Percentiles rank a stretch among this genome's conserved stretches.
Conservation (phyloP, 768 basidiomycete genomes). For the Mycena alexandri region DNA sequence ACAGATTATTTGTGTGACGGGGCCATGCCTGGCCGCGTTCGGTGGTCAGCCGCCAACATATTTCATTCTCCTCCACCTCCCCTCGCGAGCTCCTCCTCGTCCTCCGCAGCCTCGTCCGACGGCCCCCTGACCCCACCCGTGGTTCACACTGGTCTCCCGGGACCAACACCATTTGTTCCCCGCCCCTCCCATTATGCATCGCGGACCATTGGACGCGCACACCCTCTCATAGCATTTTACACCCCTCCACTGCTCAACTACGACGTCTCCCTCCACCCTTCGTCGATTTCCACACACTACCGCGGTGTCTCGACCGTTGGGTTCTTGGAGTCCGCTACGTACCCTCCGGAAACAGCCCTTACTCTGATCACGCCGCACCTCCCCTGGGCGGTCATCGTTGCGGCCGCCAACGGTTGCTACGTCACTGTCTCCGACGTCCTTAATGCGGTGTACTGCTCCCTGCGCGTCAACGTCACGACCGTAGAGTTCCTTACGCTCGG, state of each 20-base stretch:
- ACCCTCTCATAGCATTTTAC: conserved; percentile 12
- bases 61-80: conserved; percentile 28
- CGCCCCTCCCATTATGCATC: neutral
- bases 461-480: conserved; percentile 10
- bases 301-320: conserved; percentile 11
- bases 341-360: conserved; percentile 11
- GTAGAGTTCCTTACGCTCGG: conserved; percentile 22
- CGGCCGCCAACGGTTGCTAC: conserved; percentile 4
- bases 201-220: neutral
- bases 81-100: conserved; percentile 5
- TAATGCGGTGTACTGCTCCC: neutral
- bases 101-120: conserved; percentile 7
- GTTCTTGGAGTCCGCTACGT: conserved; percentile 16
- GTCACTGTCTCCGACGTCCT: conserved; percentile 26
- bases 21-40: conserved; percentile 19
- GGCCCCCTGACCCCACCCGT: conserved; percentile 10
- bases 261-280: conserved; percentile 17
- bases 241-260: conserved; percentile 11
- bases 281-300: conserved; percentile 3
- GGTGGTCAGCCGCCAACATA: conserved; percentile 10
- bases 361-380: conserved; percentile 22
- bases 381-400: conserved; percentile 21
- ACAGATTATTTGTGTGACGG: neutral
- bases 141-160: neutral
- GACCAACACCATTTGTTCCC: conserved; percentile 14